A percentile compares a stretch with the other conserved stretches of the same genome.
Conservation (phyloP, 768 basidiomycete genomes). For the Holtermanniella nyarrowii region DNA sequence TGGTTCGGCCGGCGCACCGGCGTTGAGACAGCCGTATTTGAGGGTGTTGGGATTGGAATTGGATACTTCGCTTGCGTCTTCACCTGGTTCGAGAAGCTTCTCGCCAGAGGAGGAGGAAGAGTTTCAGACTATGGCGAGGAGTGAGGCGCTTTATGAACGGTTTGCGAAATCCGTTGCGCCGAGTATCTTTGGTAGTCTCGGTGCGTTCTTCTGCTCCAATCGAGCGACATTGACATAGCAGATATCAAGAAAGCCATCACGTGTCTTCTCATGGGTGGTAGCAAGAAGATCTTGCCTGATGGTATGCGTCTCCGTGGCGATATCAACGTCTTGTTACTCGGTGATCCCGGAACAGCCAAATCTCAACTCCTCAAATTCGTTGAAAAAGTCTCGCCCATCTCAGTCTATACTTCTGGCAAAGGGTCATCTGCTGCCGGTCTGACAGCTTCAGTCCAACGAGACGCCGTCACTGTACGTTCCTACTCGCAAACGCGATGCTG, state of each 20-base stretch:
- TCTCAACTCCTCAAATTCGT: conserved; percentile 97
- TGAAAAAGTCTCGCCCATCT: conserved; percentile 94
- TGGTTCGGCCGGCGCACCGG: conserved; percentile 60
- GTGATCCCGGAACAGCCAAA: conserved; percentile 98
- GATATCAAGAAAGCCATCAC: conserved; percentile 98
- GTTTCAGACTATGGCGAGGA: conserved; percentile 79
- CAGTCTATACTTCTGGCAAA: conserved; percentile 97
- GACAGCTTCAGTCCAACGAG: conserved; percentile 93
- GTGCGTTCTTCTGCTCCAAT: conserved; percentile 44
- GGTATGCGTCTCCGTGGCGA: conserved; percentile 95
- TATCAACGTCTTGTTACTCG: conserved; percentile 90
- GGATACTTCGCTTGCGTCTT: conserved; percentile 63
- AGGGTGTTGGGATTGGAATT: conserved; percentile 85
- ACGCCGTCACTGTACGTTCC: conserved; percentile 68
- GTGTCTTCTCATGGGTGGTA: conserved; percentile 92
- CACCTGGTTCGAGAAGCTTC: conserved; percentile 63
- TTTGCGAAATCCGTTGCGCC: conserved; percentile 92
- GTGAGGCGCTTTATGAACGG: conserved; percentile 80
- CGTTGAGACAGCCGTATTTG: conserved; percentile 86
- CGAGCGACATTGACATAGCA: too few species aligned
- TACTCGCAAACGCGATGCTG: not conserved
- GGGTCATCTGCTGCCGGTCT: conserved; percentile 97
- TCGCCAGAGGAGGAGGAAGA: conserved; percentile 95
- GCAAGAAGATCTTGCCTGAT: conserved; percentile 92
- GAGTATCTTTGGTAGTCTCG: conserved; percentile 89